phyloP scores from a whole-genome alignment of 805 yeast genomes.

The Jamesozyma spencerorum region DNA sequence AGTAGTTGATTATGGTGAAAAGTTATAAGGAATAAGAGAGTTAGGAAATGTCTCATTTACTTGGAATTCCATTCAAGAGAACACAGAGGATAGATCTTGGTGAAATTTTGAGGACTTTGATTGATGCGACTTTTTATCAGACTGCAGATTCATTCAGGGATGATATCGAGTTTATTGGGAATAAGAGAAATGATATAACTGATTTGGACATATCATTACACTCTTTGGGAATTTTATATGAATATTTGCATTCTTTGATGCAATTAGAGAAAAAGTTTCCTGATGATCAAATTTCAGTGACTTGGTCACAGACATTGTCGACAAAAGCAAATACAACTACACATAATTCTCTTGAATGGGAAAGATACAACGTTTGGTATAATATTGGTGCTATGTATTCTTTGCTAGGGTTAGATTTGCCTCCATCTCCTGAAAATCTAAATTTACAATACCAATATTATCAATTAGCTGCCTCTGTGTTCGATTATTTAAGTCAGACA shows the following conservation, averaged over 20 bases:
- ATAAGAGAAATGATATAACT: conserved; percentile 36
- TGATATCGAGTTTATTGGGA: conserved; percentile 37
- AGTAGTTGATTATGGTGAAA: not conserved
- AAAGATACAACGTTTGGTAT: conserved; percentile 52
- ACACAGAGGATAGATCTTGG: conserved; percentile 37
- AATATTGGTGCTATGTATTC: conserved; percentile 63
- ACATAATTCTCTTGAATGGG: conserved; percentile 45
- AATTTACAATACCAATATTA: conserved; percentile 40
- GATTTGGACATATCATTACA: conserved; percentile 31
- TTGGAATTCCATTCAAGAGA: conserved; percentile 43
- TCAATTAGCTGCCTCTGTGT: conserved; percentile 66
- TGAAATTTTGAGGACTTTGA: conserved; percentile 33
- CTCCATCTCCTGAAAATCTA: conserved; percentile 40
- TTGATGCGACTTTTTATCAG: conserved; percentile 41
- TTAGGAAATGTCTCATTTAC: conserved; percentile 31
- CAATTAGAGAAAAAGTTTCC: conserved; percentile 52
- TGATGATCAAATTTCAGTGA: conserved; percentile 46
- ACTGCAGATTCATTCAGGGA: conserved; percentile 33
- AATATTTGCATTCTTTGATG: conserved; percentile 41
- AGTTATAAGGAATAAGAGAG: too few relatives aligned
- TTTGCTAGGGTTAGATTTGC: conserved; percentile 41
- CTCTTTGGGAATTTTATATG: conserved; percentile 31
- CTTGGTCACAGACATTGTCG: conserved; percentile 68
- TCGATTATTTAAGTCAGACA: conserved; percentile 29
- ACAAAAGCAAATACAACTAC: conserved; percentile 43